phyloP scores from a whole-genome alignment of 768 basidiomycete genomes.

The Hygrophorus russula region DNA sequence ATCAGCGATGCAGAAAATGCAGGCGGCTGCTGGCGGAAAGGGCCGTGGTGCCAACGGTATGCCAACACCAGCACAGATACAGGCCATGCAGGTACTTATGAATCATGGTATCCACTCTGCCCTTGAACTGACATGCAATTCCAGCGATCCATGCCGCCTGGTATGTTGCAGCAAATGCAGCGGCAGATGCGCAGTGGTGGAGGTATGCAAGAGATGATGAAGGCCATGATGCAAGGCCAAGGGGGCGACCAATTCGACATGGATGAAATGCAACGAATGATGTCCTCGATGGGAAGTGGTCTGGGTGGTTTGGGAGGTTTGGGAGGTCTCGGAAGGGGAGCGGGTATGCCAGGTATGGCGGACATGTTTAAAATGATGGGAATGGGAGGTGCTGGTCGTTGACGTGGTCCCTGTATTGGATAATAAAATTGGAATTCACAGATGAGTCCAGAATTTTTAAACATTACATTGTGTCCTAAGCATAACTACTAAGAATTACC shows the following conservation, averaged over 20 bases:
- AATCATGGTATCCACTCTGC: not conserved
- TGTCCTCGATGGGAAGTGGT: constrained; percentile 75
- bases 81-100: constrained; percentile 75
- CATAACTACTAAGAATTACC: not conserved
- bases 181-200: constrained; percentile 69
- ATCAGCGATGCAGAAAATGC: constrained; percentile 89
- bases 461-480: not conserved
- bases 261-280: constrained; percentile 97
- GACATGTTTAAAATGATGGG: constrained; percentile 90
- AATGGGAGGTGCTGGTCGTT: constrained; percentile 44
- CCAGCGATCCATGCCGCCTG: constrained; percentile 88
- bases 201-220: constrained; percentile 97
- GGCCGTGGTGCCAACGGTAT: constrained; percentile 80
- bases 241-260: constrained; percentile 86
- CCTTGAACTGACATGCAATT: not conserved
- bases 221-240: constrained; percentile 92
- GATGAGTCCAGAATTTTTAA: no score
- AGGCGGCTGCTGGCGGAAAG: constrained; percentile 73
- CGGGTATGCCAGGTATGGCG: constrained; percentile 52
- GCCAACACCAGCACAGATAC: constrained; percentile 89
- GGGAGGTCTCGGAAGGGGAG: constrained; percentile 48
- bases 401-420: constrained; percentile 5
- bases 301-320: constrained; percentile 47
- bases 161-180: constrained; percentile 92
- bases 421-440: no score